A percentile compares a stretch with the other conserved stretches of the same genome.
Evolutionary conservation across 805 yeast genomes (phyloP).

Genomic region (Metschnikowia anglica): DNA sequence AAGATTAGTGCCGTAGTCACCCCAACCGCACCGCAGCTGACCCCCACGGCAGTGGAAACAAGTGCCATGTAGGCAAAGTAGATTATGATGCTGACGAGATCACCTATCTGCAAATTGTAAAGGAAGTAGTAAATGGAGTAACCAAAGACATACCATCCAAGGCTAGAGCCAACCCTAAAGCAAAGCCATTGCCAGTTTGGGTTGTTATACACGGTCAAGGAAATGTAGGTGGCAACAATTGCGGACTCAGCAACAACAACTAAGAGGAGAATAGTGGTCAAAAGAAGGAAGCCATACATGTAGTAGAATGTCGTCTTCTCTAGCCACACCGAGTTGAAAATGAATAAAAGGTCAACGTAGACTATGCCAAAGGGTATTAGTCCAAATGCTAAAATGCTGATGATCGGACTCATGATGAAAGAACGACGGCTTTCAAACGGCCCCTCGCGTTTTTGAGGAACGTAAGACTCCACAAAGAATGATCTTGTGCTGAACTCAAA

Average conservation of each 20-base stretch:
- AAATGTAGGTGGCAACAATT: constrained; percentile 63
- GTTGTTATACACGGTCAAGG: constrained; percentile 53
- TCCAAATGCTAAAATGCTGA: constrained; percentile 54
- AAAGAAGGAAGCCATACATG: constrained; percentile 73
- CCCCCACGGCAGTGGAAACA: constrained; percentile 59
- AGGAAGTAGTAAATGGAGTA: constrained; percentile 69
- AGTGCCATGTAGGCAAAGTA: constrained; percentile 72
- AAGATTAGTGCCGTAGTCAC: constrained; percentile 65
- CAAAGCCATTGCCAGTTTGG: constrained; percentile 84
- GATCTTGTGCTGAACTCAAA: constrained; percentile 26
- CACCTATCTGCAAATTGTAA: constrained; percentile 57
- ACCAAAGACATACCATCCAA: constrained; percentile 66
- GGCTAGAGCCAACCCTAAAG: constrained; percentile 64
- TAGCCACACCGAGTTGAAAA: constrained; percentile 75
- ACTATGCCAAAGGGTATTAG: constrained; percentile 75
- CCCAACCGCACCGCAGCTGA: constrained; percentile 76
- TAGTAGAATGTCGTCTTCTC: constrained; percentile 77
- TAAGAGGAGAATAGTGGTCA: constrained; percentile 57
- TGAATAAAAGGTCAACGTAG: constrained; percentile 72
- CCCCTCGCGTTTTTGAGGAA: constrained; percentile 1
- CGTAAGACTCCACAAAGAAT: constrained; percentile 18
- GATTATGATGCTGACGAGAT: constrained; percentile 63
- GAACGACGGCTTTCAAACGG: constrained; percentile 16
- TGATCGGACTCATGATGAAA: constrained; percentile 24
- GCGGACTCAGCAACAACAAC: constrained; percentile 71